A percentile compares a stretch with the other conserved stretches of the same genome.
Evolutionary conservation across 202 grass and related monocot species (phyloP).

Genomic region (Panicum hallii): DNA sequence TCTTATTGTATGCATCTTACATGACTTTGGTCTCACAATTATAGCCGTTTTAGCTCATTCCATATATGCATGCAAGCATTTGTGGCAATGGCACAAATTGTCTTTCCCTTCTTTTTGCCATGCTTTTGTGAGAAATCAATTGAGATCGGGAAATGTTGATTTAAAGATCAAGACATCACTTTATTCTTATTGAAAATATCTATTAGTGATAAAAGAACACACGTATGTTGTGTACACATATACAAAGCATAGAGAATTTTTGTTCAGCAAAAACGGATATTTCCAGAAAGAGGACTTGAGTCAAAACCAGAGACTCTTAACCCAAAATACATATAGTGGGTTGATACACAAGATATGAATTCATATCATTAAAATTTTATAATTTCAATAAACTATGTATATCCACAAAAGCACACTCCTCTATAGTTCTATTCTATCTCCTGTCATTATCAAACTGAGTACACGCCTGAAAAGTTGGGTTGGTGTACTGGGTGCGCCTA

Average conservation of each 20-base stretch:
- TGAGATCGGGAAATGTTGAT: neutral
- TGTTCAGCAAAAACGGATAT: neutral
- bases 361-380: neutral
- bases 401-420: neutral
- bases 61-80: neutral
- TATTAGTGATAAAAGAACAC: no score
- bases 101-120: neutral
- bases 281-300: neutral
- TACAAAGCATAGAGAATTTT: neutral
- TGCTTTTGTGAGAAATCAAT: neutral
- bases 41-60: neutral
- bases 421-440: neutral
- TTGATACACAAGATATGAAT: neutral
- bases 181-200: no score
- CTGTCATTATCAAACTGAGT: neutral
- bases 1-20: neutral
- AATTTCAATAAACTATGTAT: neutral
- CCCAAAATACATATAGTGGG: neutral
- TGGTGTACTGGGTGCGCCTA: conserved; percentile 38
- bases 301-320: neutral
- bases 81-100: neutral
- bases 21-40: no score
- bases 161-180: neutral
- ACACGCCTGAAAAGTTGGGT: conserved; percentile 33
- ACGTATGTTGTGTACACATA: neutral